Evolutionary conservation across 1,284 basidiomycete species (phyloP), one percentile per base, ranked within the genome.

Genomic region (Cryptococcus deneoformans): DNA sequence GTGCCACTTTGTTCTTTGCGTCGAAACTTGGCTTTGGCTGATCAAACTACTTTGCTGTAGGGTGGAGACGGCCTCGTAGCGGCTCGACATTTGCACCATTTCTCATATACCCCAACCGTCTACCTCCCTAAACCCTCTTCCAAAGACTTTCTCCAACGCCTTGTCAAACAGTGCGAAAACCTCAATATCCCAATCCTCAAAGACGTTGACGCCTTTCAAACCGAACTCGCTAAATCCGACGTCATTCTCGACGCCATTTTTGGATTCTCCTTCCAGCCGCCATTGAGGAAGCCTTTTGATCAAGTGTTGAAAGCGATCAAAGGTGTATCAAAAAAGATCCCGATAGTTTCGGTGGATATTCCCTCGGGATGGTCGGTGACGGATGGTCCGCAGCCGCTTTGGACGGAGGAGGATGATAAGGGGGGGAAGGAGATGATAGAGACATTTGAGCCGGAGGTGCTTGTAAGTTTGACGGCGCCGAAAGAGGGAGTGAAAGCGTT

Each of bases 21-120:
- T 24, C 14, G n/a, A 6, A 42, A 24, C 38, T 16, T 43, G 3
- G 20, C 5, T 34, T 12, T n/a, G n/a, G 11, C 39, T 10, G 11
- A 39, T 29, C 29, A 29, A 29, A 29, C 5, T 29, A 29, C 3
- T 29, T 29, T 29, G 29, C 14, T 62, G 16, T 66, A 83, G 82
- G 93, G 96, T 10, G 96, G 95, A 5, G 96, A 99, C 77, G 96
- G 96, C 2, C 81, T 99, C 0, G 95, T 98, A 2, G 96, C 96
- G 12, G 95, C 96, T 38, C 82, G 95, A 35, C 96, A 99, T 77
- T 83, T 99, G 5, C 85, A 87, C 24, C 88, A 92, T 83, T 95
- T 96, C 73, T 88, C 88, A 5, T 96, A 94, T 75, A 79, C 83
- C 54, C 88, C 91, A 0, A 88, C 84, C 0, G 82, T 97, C 20